These are phyloP conservation scores for Phlebiopsis gigantea DNA, from an alignment of 768 basidiomycete genomes.

Conservation along the genomic window DNA sequence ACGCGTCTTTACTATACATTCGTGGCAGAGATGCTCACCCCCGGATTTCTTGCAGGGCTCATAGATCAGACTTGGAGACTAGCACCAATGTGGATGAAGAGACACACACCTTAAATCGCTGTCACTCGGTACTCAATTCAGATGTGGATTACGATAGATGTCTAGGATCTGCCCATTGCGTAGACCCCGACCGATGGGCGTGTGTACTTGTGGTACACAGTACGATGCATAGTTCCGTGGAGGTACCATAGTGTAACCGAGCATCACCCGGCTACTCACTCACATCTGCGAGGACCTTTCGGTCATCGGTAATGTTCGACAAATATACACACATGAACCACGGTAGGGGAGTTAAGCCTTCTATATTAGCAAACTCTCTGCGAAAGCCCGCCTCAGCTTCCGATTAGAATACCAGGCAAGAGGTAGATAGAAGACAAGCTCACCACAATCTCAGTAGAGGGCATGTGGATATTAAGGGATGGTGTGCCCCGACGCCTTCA, in stretches of 20 bases:
- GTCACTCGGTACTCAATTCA: neutral
- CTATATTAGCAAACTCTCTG: neutral
- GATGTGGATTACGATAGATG: neutral
- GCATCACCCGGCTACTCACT: constrained; percentile 15
- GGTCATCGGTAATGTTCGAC: neutral
- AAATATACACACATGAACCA: neutral
- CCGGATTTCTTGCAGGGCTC: constrained; percentile 2
- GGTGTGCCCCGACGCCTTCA: neutral
- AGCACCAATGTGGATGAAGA: constrained; percentile 1
- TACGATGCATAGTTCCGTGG: constrained; percentile 12
- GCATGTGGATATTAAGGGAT: neutral
- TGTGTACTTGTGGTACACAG: constrained; percentile 1
- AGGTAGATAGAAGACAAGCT: neutral
- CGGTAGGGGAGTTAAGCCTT: neutral
- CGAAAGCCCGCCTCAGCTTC: neutral
- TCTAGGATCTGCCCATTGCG: neutral
- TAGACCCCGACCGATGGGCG: constrained; percentile 4
- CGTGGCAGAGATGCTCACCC: neutral
- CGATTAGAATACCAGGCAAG: neutral
- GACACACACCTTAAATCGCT: constrained; percentile 8
- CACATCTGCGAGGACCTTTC: neutral
- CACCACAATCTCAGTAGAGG: neutral
- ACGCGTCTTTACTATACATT: neutral
- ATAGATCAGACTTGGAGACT: constrained; percentile 1
- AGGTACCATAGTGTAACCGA: constrained; percentile 18